Base-by-base conservation (phyloP, 2,329 filamentous ascomycete genomes). In the Colletotrichum musicola region DNA sequence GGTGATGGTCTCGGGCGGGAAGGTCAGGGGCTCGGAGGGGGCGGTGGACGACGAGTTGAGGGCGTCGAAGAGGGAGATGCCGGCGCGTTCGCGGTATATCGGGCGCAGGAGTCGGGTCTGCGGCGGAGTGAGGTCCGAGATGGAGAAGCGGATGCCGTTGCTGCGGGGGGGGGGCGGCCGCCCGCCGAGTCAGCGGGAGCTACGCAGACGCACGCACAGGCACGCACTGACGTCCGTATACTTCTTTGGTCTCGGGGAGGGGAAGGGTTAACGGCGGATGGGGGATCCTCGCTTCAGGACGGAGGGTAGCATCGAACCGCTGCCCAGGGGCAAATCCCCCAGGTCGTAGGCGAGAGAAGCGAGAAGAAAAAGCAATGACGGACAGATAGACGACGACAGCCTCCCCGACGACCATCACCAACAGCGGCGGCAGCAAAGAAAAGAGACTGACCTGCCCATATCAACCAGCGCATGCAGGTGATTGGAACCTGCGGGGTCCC, bases 101-200 rank as follows among this genome's bases (percentile, higher is more conserved):
- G 92, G 95, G 18, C 87, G 90, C 49, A 97, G 85, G 25, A 94
- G 88, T 25, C 94, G 91, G 25, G 92, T 86, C 46, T 84, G 88
- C 4, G 89, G 88, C 22, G 92, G 90, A 4, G 90, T 87, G n/a
- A 97, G 85, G 72, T 94, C 90, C 9, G 94, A 93, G 75, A 97
- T 93, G 51, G 93, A 95, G 84, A 97, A 97, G 63, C 95, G 93
- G 74, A 97, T 95, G 74, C 94, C 95, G 83, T 97, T 98, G 83
- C 94, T 93, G 27, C 22, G 50, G 58, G 42, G 64, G n/a, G n/a
- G 64, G 64, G n/a, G 20, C 18, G 47, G 30, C 44, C 57, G 57
- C 44, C 57, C 46, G 60, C 51, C 60, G 44, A 47, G 61, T 42
- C 51, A 64, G 61, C 53, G 59, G 58, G 47, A 53, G 50, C 51